Evolutionary conservation across 2,329 filamentous ascomycete species (phyloP), one percentile per base, ranked within the genome.

Genomic region (Penicillium verrucosum): DNA sequence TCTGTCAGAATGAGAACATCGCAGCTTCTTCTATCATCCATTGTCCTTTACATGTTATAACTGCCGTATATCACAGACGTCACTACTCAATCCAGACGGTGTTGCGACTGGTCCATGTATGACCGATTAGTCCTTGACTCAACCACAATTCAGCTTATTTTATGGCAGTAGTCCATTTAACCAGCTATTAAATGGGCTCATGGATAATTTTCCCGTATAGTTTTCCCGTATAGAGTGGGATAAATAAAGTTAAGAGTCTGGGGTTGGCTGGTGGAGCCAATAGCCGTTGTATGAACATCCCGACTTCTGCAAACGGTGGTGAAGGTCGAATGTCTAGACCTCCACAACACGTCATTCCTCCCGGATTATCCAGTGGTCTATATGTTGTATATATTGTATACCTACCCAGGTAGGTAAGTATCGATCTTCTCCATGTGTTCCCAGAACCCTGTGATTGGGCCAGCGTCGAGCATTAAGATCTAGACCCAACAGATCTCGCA

Each of bases 211-310:
- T 9, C 29, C 7, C 10, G 32, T 29, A 30, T 25, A 37, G 4
- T 14, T 23, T 43, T 9, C 29, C 7, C 10, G 32, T 29, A 30
- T 25, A 44, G 18, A 49, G 7, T 29, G 3, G 27, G 57, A 46
- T 60, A 46, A 38, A 38, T 59, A 49, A 60, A 54, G 58, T 60
- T 51, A 62, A 49, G 42, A 54, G 52, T 25, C 16, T 3, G 11
- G n/a, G 30, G 34, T 25, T 25, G n/a, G 49, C 21, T n/a, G 30
- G 38, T 30, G 23, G 32, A 27, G 27, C 8, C 21, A 29, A 47
- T n/a, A 32, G 41, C 37, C 18, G 42, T 48, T 43, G 49, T 46
- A 43, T 38, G 53, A 21, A 21, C 37, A 38, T 18, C 46, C 44
- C 27, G 34, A 40, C 12, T 30, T 48, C 56, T 55, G 58, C n/a